A percentile compares a stretch with the other conserved stretches of the same genome.
Conservation (phyloP, 192 early-diverging fungal genomes). For the Linnemannia hyalina region DNA sequence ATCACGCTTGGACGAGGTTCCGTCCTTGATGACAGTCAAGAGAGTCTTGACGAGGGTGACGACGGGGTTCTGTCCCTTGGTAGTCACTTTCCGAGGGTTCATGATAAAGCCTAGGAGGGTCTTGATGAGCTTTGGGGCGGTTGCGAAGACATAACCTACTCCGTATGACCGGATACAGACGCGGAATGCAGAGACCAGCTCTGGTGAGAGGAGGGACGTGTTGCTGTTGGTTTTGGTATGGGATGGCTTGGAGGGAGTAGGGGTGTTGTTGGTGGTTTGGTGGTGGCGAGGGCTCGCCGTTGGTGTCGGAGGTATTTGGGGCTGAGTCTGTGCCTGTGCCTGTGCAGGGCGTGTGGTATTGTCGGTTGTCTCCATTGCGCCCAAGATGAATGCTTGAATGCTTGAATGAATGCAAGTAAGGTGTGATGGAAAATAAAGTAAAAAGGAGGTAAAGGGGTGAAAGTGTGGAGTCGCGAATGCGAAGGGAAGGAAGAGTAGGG, state of each 20-base stretch:
- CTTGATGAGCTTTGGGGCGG: conserved; percentile 47
- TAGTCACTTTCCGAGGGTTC: conserved; percentile 25
- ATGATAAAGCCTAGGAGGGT: conserved; percentile 28
- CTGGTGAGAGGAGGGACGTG: conserved; percentile 16
- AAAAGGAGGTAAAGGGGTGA: not conserved
- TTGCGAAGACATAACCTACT: conserved; percentile 53
- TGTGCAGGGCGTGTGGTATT: not conserved
- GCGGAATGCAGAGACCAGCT: conserved; percentile 29
- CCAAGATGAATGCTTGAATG: not conserved
- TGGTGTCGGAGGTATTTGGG: not conserved
- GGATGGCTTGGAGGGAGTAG: not conserved
- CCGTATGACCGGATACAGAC: conserved; percentile 51
- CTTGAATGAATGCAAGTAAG: not conserved
- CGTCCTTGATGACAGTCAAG: conserved; percentile 23
- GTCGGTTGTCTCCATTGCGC: not conserved
- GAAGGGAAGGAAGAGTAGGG: not conserved
- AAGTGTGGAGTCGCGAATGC: not conserved
- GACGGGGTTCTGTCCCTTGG: conserved; percentile 29
- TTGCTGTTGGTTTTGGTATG: not conserved
- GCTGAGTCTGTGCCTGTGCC: not conserved
- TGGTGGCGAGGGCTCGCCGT: not conserved
- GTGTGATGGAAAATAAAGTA: not conserved
- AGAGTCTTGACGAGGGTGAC: conserved; percentile 17
- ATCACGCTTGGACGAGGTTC: conserved; percentile 31
- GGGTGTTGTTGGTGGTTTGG: not conserved